These are phyloP conservation scores for Coprinopsis marcescibilis DNA, from an alignment of 768 basidiomycete genomes.

Conservation along the genomic window DNA sequence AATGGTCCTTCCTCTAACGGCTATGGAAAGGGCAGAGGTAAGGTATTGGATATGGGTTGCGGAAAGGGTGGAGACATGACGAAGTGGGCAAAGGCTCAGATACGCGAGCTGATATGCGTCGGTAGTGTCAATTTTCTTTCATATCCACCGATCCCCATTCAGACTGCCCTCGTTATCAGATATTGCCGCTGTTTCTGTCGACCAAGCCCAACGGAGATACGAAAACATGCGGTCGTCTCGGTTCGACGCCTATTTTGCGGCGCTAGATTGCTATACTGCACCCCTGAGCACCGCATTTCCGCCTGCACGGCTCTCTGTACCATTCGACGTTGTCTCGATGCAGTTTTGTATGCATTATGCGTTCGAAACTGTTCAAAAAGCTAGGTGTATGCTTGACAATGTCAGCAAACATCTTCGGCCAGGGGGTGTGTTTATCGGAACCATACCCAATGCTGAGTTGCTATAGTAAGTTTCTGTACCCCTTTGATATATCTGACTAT, in stretches of 20 bases:
- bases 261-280: conserved; percentile 84
- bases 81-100: conserved; percentile 89
- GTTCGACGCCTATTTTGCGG: conserved; percentile 77
- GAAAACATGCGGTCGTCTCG: conserved; percentile 40
- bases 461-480: conserved; percentile 57
- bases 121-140: conserved; percentile 39
- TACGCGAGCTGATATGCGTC: conserved; percentile 73
- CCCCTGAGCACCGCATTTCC: conserved; percentile 66
- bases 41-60: conserved; percentile 93
- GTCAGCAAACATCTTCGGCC: conserved; percentile 71
- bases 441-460: conserved; percentile 84
- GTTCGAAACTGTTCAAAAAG: conserved; percentile 86
- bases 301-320: conserved; percentile 49
- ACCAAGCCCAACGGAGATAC: conserved; percentile 81
- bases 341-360: conserved; percentile 99
- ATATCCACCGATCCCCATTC: conserved; percentile 5
- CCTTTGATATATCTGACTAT: conserved; percentile 7
- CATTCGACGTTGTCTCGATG: conserved; percentile 95
- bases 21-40: conserved; percentile 41
- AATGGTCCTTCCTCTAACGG: conserved; percentile 26
- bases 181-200: conserved; percentile 82
- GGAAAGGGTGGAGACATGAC: conserved; percentile 98
- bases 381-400: conserved; percentile 88
- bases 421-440: conserved; percentile 95
- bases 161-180: conserved; percentile 39